These are phyloP conservation scores for Yamadazyma scolyti DNA, from an alignment of 805 yeast species.

Conservation along the genomic window DNA sequence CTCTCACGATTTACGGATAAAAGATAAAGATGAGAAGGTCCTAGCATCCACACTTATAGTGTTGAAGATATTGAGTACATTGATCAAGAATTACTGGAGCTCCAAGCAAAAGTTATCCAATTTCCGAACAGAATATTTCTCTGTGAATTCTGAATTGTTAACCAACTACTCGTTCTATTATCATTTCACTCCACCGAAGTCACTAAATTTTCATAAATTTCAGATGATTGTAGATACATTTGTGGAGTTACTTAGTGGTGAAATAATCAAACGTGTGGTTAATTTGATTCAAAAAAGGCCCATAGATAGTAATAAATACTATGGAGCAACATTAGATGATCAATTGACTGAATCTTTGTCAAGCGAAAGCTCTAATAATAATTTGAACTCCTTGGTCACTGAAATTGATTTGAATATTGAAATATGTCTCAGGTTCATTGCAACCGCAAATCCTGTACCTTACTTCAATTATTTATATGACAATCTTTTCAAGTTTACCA, in stretches of 20 bases:
- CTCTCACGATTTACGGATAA: conserved; percentile 16
- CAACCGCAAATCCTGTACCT: conserved; percentile 32
- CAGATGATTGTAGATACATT: conserved; percentile 24
- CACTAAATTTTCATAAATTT: conserved; percentile 17
- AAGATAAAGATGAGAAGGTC: conserved; percentile 26
- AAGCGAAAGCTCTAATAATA: conserved; percentile 4
- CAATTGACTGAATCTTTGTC: neutral
- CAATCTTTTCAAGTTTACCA: conserved; percentile 20
- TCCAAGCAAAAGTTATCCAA: conserved; percentile 11
- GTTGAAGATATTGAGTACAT: conserved; percentile 25
- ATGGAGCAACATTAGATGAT: no score
- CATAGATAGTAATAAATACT: conserved; percentile 9
- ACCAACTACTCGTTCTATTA: conserved; percentile 23
- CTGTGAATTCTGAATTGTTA: conserved; percentile 11
- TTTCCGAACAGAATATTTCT: conserved; percentile 4
- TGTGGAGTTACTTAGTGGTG: conserved; percentile 25
- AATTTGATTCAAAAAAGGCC: conserved; percentile 20
- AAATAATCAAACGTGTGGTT: conserved; percentile 24
- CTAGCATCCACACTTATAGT: conserved; percentile 30
- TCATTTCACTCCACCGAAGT: conserved; percentile 26
- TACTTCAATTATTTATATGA: conserved; percentile 23
- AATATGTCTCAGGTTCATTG: conserved; percentile 28
- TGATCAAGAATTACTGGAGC: conserved; percentile 29
- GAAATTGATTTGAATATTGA: conserved; percentile 33
- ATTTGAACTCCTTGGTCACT: conserved; percentile 8